phyloP scores from a whole-genome alignment of 495 filamentous ascomycete genomes.

The Penicillium dipodomyicola region DNA sequence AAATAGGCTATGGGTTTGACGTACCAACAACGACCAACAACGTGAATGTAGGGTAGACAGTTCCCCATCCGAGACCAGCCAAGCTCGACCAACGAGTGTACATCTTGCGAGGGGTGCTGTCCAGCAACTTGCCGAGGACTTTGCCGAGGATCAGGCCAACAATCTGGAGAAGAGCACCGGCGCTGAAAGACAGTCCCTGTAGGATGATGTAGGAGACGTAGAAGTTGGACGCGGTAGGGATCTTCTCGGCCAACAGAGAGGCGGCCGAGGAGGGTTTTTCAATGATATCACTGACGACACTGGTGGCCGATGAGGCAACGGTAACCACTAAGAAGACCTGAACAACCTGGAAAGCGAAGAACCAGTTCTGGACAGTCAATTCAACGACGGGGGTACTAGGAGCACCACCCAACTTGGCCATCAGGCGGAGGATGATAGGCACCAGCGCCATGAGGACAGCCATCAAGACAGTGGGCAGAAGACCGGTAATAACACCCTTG shows the following conservation, averaged over 20 bases:
- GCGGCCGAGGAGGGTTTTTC: slow-evolving; percentile 59
- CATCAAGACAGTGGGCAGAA: slow-evolving; percentile 77
- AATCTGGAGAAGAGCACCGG: slow-evolving; percentile 72
- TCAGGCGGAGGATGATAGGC: slow-evolving; percentile 77
- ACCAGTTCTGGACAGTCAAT: slow-evolving; percentile 83
- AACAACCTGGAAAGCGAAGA: slow-evolving; percentile 92
- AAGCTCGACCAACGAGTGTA: slow-evolving; percentile 66
- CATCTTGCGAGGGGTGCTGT: slow-evolving; percentile 72
- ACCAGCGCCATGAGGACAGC: slow-evolving; percentile 86
- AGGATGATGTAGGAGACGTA: slow-evolving; percentile 95
- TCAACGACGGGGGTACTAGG: slow-evolving; percentile 78
- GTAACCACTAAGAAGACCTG: slow-evolving; percentile 93
- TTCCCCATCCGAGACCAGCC: slow-evolving; percentile 76
- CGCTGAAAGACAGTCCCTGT: slow-evolving; percentile 82
- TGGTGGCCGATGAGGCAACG: slow-evolving; percentile 63
- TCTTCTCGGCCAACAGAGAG: slow-evolving; percentile 64
- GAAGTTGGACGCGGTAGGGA: slow-evolving; percentile 86
- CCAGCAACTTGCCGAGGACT: slow-evolving; percentile 69
- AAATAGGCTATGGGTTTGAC: slow-evolving; percentile 11
- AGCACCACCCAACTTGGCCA: slow-evolving; percentile 76
- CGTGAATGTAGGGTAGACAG: slow-evolving; percentile 80
- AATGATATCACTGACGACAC: slow-evolving; percentile 58
- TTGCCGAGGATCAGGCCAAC: slow-evolving; percentile 74
- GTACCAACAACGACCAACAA: slow-evolving; percentile 75
- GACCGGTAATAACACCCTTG: slow-evolving; percentile 78